Percentiles rank a stretch among this genome's conserved stretches.
phyloP scores from a whole-genome alignment of 2,329 filamentous ascomycete species.

The Aspergillus piperis region DNA sequence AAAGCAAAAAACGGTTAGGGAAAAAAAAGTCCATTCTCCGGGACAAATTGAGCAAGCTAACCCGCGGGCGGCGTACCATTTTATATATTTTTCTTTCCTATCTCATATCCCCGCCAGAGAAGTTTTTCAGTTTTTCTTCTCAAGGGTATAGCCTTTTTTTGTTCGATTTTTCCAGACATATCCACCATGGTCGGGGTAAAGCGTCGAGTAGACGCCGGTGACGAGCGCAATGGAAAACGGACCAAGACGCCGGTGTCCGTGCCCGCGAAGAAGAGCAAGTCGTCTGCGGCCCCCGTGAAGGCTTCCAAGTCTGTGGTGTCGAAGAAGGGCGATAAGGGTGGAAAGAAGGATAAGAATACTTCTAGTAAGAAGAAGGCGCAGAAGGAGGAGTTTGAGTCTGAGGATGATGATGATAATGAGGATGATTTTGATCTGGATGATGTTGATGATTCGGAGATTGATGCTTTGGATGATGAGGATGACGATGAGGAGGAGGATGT shows the following conservation, averaged over 20 bases:
- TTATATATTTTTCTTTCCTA: not conserved
- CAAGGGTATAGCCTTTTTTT: not conserved
- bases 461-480: conserved; percentile 52
- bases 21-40: conserved; percentile 15
- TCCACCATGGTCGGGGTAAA: conserved; percentile 44
- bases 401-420: conserved; percentile 49
- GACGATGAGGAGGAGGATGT: conserved; percentile 53
- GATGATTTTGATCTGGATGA: conserved; percentile 60
- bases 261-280: conserved; percentile 31
- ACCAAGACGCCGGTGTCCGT: conserved; percentile 32
- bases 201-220: conserved; percentile 40
- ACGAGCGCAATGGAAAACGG: conserved; percentile 44
- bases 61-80: conserved; percentile 8
- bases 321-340: conserved; percentile 34
- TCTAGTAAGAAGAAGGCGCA: conserved; percentile 36
- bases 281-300: conserved; percentile 25
- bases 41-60: conserved; percentile 12
- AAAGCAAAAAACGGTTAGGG: conserved; percentile 22
- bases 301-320: conserved; percentile 20
- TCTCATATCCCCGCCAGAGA: not conserved
- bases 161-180: not conserved
- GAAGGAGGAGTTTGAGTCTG: conserved; percentile 45
- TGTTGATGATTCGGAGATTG: conserved; percentile 47
- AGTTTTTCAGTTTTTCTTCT: not conserved
- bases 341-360: conserved; percentile 36